These are phyloP conservation scores for Solanum pinnatisectum DNA, from an alignment of 257 asterid species.

Conservation along the genomic window DNA sequence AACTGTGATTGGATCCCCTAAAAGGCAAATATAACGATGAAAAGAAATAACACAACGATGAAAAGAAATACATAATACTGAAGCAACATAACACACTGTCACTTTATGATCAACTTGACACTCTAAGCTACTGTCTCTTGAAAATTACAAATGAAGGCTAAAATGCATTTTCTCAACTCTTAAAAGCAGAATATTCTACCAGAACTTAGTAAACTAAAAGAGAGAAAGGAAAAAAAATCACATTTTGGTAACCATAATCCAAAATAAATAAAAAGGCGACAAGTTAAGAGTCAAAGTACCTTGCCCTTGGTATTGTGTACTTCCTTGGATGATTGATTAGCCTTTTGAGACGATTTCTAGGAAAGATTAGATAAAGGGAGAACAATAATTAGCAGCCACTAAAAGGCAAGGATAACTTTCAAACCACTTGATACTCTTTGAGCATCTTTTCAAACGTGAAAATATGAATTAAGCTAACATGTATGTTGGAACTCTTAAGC, in stretches of 20 bases:
- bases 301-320: not conserved
- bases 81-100: not conserved
- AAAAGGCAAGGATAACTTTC: not conserved
- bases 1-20: not conserved
- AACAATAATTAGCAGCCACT: not conserved
- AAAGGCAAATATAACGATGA: not conserved
- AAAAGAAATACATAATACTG: not conserved
- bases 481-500: not conserved
- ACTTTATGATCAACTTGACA: not conserved
- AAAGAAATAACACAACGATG: not conserved
- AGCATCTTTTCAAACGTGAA: not conserved
- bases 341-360: not conserved
- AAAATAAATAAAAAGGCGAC: not conserved
- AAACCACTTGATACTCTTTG: not conserved
- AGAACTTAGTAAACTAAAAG: not conserved
- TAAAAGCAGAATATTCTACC: not conserved
- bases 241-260: not conserved
- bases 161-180: not conserved
- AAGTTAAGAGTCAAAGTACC: not conserved
- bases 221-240: not conserved
- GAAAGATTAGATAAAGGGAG: not conserved
- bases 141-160: not conserved
- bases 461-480: not conserved
- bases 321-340: not conserved
- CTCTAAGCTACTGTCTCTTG: not conserved